Percentiles rank a stretch among this genome's conserved stretches.
These are phyloP conservation scores for Aspergillus candidus DNA, from an alignment of 2,329 filamentous ascomycete genomes.

Conservation along the genomic window DNA sequence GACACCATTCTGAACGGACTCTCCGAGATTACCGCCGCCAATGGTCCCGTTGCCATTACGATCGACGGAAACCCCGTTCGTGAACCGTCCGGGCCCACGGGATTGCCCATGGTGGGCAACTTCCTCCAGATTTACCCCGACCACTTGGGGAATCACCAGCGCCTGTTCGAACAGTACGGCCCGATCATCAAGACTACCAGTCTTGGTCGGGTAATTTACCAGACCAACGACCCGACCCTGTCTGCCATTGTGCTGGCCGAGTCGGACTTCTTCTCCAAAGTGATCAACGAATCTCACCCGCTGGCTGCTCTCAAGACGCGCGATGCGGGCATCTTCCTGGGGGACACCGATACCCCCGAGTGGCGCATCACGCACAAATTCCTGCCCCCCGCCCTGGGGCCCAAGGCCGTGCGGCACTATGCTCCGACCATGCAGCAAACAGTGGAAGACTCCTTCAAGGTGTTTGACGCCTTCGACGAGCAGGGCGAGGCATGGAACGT, in stretches of 20 bases:
- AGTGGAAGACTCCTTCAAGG: constrained; percentile 46
- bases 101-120: constrained; percentile 43
- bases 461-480: constrained; percentile 46
- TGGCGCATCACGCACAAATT: constrained; percentile 53
- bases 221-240: constrained; percentile 47
- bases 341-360: constrained; percentile 28
- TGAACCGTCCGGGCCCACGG: constrained; percentile 18
- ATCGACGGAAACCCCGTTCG: constrained; percentile 26
- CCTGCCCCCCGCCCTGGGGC: constrained; percentile 52
- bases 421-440: constrained; percentile 54
- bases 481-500: constrained; percentile 42
- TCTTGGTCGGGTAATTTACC: constrained; percentile 47
- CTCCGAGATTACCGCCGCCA: constrained; percentile 11
- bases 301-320: constrained; percentile 24
- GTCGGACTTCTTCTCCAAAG: constrained; percentile 50
- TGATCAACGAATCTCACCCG: constrained; percentile 36
- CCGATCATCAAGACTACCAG: constrained; percentile 48
- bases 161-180: constrained; percentile 50
- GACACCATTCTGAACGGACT: constrained; percentile 10
- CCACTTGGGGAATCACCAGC: constrained; percentile 52
- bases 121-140: constrained; percentile 53
- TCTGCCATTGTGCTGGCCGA: constrained; percentile 45
- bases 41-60: constrained; percentile 17
- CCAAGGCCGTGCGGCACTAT: constrained; percentile 58
- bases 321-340: constrained; percentile 26